Conservation (phyloP, 83 land plant species). For the Thuja plicata region DNA sequence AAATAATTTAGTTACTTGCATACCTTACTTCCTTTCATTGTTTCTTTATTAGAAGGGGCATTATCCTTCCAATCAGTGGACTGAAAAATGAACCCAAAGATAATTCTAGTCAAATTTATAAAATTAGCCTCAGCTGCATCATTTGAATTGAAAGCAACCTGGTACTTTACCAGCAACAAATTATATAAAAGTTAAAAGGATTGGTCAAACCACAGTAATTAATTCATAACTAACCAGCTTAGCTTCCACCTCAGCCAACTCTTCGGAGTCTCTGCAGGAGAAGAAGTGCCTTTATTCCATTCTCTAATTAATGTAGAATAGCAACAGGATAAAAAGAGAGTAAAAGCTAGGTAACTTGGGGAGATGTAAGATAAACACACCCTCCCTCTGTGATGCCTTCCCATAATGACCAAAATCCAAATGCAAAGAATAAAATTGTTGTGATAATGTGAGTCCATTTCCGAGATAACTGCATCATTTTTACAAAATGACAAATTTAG, state of each 20-base stretch:
- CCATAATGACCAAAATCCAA: constrained; percentile 91
- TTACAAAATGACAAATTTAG: not conserved
- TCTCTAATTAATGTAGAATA: constrained; percentile 1
- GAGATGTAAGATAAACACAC: constrained; percentile 27
- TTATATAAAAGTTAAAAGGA: not conserved
- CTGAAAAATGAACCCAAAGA: not conserved
- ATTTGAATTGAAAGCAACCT: not conserved
- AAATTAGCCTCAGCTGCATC: not conserved
- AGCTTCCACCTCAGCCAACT: constrained; percentile 92
- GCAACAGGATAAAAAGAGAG: constrained; percentile 7
- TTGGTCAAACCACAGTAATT: not conserved
- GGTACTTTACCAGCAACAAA: not conserved
- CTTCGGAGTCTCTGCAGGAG: constrained; percentile 71
- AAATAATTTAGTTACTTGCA: not conserved
- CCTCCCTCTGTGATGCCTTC: constrained; percentile 80
- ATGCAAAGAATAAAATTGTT: constrained; percentile 82
- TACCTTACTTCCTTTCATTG: not conserved
- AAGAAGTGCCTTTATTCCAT: not conserved
- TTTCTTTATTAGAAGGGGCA: constrained; percentile 24
- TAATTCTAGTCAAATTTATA: not conserved
- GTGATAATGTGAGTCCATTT: constrained; percentile 80
- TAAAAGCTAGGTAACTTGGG: not conserved
- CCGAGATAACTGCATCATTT: constrained; percentile 58
- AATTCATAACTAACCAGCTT: constrained; percentile 52
- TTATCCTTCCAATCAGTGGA: constrained; percentile 46